Percentiles rank a stretch among this genome's conserved stretches.
phyloP scores from a whole-genome alignment of 129 eudicot species.

The Flaveria ramosissima region DNA sequence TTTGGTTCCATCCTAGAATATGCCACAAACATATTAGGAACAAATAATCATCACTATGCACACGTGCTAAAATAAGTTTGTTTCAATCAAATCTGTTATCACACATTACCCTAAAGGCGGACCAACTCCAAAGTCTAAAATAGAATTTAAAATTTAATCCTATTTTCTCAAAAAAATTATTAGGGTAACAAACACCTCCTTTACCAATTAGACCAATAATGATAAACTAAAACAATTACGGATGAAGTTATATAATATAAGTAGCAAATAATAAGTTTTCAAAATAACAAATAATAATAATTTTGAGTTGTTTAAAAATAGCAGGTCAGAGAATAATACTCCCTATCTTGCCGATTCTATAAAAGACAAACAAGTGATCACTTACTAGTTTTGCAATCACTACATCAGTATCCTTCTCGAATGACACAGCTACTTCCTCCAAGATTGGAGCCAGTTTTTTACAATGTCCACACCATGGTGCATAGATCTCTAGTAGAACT shows the following conservation, averaged over 20 bases:
- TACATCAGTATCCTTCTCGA: slow-evolving; percentile 61
- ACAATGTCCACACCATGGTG: slow-evolving; percentile 98
- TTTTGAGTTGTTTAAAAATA: not conserved
- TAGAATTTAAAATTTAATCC: not conserved
- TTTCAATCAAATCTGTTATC: not conserved
- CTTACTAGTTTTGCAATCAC: slow-evolving; percentile 84
- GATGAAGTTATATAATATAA: not conserved
- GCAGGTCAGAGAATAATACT: too few species aligned
- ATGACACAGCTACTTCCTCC: slow-evolving; percentile 86
- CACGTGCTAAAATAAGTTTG: not conserved
- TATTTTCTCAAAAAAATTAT: not conserved
- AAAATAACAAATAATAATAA: not conserved
- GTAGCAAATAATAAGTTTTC: too few species aligned
- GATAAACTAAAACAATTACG: not conserved
- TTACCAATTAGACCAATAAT: not conserved
- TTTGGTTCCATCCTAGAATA: slow-evolving; percentile 76
- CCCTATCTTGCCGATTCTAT: not conserved
- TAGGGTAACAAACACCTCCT: not conserved
- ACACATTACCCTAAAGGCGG: too few species aligned
- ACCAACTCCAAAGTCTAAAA: not conserved
- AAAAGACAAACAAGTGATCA: not conserved
- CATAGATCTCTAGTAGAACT: slow-evolving; percentile 88
- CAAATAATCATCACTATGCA: not conserved
- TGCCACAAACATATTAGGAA: not conserved
- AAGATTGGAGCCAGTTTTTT: slow-evolving; percentile 83